Evolutionary conservation across 2,329 filamentous ascomycete species (phyloP).

Genomic region (Elsinoe fawcettii): DNA sequence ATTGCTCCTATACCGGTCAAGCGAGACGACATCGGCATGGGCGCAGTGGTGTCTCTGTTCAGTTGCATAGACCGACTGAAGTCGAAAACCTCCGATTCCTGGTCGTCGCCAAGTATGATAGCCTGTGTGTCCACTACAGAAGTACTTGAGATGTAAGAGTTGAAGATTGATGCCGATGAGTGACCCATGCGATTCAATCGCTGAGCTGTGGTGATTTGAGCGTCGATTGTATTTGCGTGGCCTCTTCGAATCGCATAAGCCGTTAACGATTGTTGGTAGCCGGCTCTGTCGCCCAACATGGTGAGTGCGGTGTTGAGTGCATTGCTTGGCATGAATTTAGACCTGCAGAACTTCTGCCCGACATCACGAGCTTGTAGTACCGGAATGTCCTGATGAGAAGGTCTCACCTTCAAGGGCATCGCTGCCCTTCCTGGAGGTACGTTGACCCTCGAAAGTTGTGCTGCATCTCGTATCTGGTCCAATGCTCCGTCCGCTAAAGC

Average conservation of each 20-base stretch:
- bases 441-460: neutral
- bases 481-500: neutral
- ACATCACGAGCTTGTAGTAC: neutral
- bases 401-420: neutral
- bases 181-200: neutral
- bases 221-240: neutral
- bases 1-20: neutral
- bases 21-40: neutral
- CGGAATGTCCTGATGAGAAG: neutral
- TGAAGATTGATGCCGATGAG: neutral
- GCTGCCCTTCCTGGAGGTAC: neutral
- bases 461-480: neutral
- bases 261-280: neutral
- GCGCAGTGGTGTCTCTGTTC: neutral
- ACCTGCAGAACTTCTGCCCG: neutral
- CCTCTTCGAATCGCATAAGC: neutral
- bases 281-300: neutral
- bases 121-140: neutral
- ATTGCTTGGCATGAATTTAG: neutral
- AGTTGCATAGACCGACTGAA: neutral
- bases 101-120: neutral
- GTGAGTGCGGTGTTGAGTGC: neutral
- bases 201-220: neutral
- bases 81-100: neutral
- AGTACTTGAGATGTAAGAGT: neutral